phyloP scores from a whole-genome alignment of 208 protist species.

The Trypanosoma mega region DNA sequence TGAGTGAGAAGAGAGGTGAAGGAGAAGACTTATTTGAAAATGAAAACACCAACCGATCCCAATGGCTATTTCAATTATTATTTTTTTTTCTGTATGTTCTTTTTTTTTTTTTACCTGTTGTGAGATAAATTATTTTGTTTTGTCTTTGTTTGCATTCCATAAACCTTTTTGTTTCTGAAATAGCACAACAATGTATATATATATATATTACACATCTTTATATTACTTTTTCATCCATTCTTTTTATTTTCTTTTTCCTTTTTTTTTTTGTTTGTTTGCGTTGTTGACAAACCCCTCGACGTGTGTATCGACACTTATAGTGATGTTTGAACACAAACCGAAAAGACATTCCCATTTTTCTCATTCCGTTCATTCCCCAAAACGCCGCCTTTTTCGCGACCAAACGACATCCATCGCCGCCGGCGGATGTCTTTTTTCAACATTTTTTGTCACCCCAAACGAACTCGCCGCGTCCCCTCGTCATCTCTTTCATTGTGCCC shows the following conservation, averaged over 20 bases:
- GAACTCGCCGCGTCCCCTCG: neutral
- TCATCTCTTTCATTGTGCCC: neutral
- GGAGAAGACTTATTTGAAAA: too few species aligned
- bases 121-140: slow-evolving; percentile 13
- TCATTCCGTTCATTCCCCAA: too few species aligned
- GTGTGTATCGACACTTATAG: too few species aligned
- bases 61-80: too few species aligned
- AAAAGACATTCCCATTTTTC: too few species aligned
- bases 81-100: slow-evolving; percentile 5
- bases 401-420: neutral
- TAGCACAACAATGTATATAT: slow-evolving; percentile 2
- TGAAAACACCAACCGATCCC: too few species aligned
- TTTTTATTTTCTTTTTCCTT: neutral
- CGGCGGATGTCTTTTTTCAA: slow-evolving; percentile 14
- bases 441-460: slow-evolving; percentile 25
- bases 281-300: too few species aligned
- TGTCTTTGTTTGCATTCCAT: slow-evolving; percentile 5
- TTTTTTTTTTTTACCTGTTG: neutral
- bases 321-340: too few species aligned
- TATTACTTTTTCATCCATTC: neutral
- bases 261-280: neutral
- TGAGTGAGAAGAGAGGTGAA: too few species aligned
- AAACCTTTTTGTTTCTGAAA: slow-evolving; percentile 5
- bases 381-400: too few species aligned
- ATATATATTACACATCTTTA: slow-evolving; percentile 5